Conservation (phyloP, 805 yeast species). For the Yamadazyma sp. region DNA sequence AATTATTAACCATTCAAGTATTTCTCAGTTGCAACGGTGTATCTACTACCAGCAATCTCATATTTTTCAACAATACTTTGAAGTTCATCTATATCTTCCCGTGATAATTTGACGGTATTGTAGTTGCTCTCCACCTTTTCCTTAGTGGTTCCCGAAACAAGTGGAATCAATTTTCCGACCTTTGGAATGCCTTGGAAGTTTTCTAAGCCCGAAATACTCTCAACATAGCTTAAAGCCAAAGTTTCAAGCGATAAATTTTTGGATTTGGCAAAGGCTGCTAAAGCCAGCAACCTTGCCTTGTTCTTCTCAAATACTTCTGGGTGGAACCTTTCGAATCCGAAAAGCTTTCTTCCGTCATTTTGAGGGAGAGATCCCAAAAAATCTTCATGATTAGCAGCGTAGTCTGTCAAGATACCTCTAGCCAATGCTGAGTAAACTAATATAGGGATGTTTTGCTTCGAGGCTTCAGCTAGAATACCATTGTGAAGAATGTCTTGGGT, state of each 20-base stretch:
- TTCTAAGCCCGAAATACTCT: slow-evolving; percentile 67
- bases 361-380: slow-evolving; percentile 3
- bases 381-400: slow-evolving; percentile 38
- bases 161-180: slow-evolving; percentile 64
- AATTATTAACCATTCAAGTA: slow-evolving; percentile 2
- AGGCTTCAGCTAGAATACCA: slow-evolving; percentile 62
- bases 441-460: slow-evolving; percentile 60
- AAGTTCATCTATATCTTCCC: slow-evolving; percentile 57
- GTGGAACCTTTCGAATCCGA: slow-evolving; percentile 44
- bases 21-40: slow-evolving; percentile 18
- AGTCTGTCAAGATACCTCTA: slow-evolving; percentile 74
- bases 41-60: slow-evolving; percentile 58
- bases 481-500: slow-evolving; percentile 56
- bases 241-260: slow-evolving; percentile 60
- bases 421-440: slow-evolving; percentile 84
- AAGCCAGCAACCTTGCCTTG: slow-evolving; percentile 44
- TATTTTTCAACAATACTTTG: slow-evolving; percentile 43
- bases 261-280: slow-evolving; percentile 50
- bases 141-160: slow-evolving; percentile 71
- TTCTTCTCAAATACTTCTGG: slow-evolving; percentile 60
- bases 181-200: slow-evolving; percentile 42
- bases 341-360: slow-evolving; percentile 5
- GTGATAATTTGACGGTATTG: slow-evolving; percentile 45
- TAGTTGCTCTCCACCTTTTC: slow-evolving; percentile 66
- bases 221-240: slow-evolving; percentile 39